Evolutionary conservation across 2,329 filamentous ascomycete species (phyloP).

Genomic region (Aureobasidium musti): DNA sequence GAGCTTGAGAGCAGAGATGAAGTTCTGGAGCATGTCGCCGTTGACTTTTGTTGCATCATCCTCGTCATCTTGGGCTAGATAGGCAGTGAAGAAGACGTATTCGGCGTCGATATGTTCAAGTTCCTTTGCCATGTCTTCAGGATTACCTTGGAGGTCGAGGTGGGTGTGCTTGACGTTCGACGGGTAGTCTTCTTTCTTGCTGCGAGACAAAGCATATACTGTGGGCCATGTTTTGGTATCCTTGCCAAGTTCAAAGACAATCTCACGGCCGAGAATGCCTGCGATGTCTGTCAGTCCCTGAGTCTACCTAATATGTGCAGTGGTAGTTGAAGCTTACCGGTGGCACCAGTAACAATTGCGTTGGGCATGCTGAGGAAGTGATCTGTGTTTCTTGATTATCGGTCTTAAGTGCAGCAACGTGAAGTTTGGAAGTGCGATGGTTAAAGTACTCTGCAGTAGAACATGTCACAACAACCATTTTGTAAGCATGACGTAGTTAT

Average conservation of each 20-base stretch:
- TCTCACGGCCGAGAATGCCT: conserved; percentile 48
- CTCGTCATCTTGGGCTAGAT: conserved; percentile 45
- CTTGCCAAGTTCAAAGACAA: conserved; percentile 44
- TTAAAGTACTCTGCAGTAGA: too few species aligned
- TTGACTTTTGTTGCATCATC: conserved; percentile 45
- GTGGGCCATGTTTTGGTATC: conserved; percentile 43
- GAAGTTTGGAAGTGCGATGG: neutral
- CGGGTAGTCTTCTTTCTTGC: conserved; percentile 43
- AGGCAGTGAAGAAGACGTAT: conserved; percentile 50
- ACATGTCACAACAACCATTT: neutral
- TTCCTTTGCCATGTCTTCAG: conserved; percentile 44
- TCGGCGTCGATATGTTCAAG: conserved; percentile 44
- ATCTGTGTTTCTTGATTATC: neutral
- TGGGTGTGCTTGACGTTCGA: conserved; percentile 45
- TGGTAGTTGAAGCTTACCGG: conserved; percentile 32
- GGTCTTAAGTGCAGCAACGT: neutral
- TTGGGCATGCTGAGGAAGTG: conserved; percentile 38
- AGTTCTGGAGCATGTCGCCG: conserved; percentile 52
- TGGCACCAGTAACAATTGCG: conserved; percentile 41
- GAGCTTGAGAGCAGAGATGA: conserved; percentile 50
- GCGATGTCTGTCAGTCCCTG: neutral
- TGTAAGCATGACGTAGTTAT: conserved; percentile 23
- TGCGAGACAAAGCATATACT: conserved; percentile 47
- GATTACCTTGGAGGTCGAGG: conserved; percentile 44
- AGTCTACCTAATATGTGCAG: neutral